Percentiles rank a stretch among this genome's conserved stretches.
These are phyloP conservation scores for Amphicarpaea edgeworthii DNA, from an alignment of 306 rosid genomes.

Conservation along the genomic window DNA sequence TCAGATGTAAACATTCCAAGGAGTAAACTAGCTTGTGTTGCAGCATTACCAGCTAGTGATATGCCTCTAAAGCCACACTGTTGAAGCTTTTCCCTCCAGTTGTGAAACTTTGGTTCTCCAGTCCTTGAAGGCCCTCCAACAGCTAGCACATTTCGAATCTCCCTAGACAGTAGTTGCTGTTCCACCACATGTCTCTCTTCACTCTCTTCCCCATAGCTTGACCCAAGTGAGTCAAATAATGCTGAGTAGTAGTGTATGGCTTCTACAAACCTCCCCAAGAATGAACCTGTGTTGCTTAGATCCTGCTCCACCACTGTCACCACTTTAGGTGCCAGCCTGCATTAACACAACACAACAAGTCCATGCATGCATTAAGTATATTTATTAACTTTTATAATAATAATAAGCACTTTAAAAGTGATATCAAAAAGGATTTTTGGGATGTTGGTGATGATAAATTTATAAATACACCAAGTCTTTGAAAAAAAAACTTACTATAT, in stretches of 20 bases:
- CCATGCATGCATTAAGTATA: slow-evolving; percentile 21
- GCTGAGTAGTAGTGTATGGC: slow-evolving; percentile 99
- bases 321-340: slow-evolving; percentile 93
- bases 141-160: slow-evolving; percentile 88
- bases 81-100: slow-evolving; percentile 94
- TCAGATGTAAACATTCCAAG: slow-evolving; percentile 97
- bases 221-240: slow-evolving; percentile 88
- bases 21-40: slow-evolving; percentile 86
- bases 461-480: too few relatives aligned
- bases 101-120: slow-evolving; percentile 85
- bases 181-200: slow-evolving; percentile 97
- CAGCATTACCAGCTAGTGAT: slow-evolving; percentile 96
- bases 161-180: slow-evolving; percentile 88
- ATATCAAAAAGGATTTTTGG: too few relatives aligned
- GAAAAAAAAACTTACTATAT: too few relatives aligned
- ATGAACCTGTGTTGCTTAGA: slow-evolving; percentile 87
- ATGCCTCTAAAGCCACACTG: slow-evolving; percentile 86
- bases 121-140: slow-evolving; percentile 93
- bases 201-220: slow-evolving; percentile 95
- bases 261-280: slow-evolving; percentile 95
- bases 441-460: too few relatives aligned
- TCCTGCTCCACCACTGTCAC: slow-evolving; percentile 99
- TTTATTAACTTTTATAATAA: too few relatives aligned
- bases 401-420: too few relatives aligned
- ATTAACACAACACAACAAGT: background rate